Conservation (phyloP, 2,329 filamentous ascomycete genomes). For the Trichophyton equinum region DNA sequence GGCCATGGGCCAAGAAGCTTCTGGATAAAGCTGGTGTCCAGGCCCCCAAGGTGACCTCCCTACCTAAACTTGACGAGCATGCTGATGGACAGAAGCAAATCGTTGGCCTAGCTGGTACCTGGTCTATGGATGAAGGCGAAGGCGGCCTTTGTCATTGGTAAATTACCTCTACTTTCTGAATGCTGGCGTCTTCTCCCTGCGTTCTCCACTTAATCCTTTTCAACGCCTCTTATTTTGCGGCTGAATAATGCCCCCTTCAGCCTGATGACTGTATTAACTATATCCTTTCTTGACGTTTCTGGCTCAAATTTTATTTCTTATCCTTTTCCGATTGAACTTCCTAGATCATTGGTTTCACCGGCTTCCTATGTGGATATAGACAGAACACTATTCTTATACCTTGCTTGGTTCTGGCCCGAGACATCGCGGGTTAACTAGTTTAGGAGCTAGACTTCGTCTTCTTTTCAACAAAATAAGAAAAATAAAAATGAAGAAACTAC, state of each 20-base stretch:
- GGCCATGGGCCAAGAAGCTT: conserved; percentile 48
- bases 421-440: too few relatives aligned
- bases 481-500: too few relatives aligned
- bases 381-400: too few relatives aligned
- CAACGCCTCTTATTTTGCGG: not conserved
- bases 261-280: not conserved
- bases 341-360: not conserved
- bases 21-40: conserved; percentile 22
- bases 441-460: too few relatives aligned
- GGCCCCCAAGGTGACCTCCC: conserved; percentile 26
- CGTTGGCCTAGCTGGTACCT: conserved; percentile 67
- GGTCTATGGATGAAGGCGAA: conserved; percentile 77
- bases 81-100: conserved; percentile 44
- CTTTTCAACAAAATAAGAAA: too few relatives aligned
- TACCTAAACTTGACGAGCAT: conserved; percentile 43
- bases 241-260: not conserved
- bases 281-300: too few relatives aligned
- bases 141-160: conserved; percentile 48
- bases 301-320: not conserved
- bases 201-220: not conserved
- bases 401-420: too few relatives aligned
- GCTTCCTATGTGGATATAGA: too few relatives aligned
- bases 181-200: not conserved
- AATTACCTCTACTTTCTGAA: not conserved
- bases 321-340: not conserved